Evolutionary conservation across 2,329 filamentous ascomycete genomes (phyloP), one percentile per base, ranked within the genome.

Genomic region (Venturia oleaginea): DNA sequence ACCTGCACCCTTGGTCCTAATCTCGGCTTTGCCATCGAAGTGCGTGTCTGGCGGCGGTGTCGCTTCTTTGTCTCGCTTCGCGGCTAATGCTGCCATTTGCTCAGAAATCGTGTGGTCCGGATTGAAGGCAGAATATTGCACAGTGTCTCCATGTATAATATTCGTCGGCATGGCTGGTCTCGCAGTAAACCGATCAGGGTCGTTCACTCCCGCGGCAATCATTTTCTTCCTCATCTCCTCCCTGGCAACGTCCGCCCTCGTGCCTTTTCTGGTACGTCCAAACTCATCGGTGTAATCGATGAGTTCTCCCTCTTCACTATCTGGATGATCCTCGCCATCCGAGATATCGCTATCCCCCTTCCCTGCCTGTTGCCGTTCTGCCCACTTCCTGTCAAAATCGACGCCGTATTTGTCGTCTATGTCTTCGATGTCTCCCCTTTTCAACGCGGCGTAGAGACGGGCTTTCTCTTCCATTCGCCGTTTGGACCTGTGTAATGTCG

Each of bases 341-440:
- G 71, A 72, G 24, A 73, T 72, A n/a, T 75, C 75, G 2, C 74
- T 75, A 15, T 57, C 51, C 7, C 77, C 67, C 65, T 80, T 77
- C 63, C 72, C 76, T 1, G 72, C 71, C 3, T 74, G 76, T 64
- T 86, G 79, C 30, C 79, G 78, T 72, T 96, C 90, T 0, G 89
- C 91, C 92, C 94, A 97, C 78, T 97, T 99, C 66, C 88, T 83
- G 76, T 97, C 94, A 75, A 99, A 99, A 77, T 99, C 93, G 2
- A 99, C 88, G 32, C 96, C 76, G 67, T 80, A 83, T 30, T 84
- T 82, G 69, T 86, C 84, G 51, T 84, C 79, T 69, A 84, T 79
- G 72, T 87, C 84, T 68, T 89, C 84, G 51, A 80, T 67, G 72
- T 96, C 88, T n/a, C 93, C 92, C 40, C 90, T 84, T 76, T 96